A percentile compares a stretch with the other conserved stretches of the same genome.
Conservation (phyloP, 306 rosid species). For the Oemleria cerasiformis region DNA sequence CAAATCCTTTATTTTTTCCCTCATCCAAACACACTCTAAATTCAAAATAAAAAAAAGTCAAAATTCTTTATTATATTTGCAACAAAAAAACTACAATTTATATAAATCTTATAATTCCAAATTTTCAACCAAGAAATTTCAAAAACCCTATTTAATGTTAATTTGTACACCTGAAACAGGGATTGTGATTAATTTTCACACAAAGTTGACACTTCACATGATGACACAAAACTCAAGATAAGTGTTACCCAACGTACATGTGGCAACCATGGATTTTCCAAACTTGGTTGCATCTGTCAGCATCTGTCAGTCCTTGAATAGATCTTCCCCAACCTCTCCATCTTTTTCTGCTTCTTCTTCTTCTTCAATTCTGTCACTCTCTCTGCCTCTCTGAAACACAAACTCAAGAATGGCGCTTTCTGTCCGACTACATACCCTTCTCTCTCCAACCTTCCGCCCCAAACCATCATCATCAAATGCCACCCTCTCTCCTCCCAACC, state of each 20-base stretch:
- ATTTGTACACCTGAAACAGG: too few species aligned
- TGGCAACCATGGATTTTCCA: constrained; percentile 12
- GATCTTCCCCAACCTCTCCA: neutral
- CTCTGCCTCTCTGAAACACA: neutral
- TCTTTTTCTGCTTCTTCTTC: neutral
- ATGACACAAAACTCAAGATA: neutral
- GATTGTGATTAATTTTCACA: too few species aligned
- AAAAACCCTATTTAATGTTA: too few species aligned
- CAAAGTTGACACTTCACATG: neutral
- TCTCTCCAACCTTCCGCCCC: constrained; percentile 36
- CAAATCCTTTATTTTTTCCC: too few species aligned
- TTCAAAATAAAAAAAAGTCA: too few species aligned
- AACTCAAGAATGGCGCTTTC: constrained; percentile 50
- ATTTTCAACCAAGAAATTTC: too few species aligned
- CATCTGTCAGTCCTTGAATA: neutral
- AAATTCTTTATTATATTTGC: too few species aligned
- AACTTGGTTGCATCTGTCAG: constrained; percentile 8
- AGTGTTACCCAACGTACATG: constrained; percentile 18
- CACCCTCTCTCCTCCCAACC: constrained; percentile 12
- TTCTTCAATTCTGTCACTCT: neutral
- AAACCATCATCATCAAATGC: constrained; percentile 21
- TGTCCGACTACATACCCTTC: constrained; percentile 28
- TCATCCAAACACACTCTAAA: too few species aligned
- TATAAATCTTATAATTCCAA: too few species aligned
- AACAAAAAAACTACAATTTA: too few species aligned